Evolutionary conservation across 176 grass and related monocot genomes (phyloP).

Genomic region (Luzula sylvatica): DNA sequence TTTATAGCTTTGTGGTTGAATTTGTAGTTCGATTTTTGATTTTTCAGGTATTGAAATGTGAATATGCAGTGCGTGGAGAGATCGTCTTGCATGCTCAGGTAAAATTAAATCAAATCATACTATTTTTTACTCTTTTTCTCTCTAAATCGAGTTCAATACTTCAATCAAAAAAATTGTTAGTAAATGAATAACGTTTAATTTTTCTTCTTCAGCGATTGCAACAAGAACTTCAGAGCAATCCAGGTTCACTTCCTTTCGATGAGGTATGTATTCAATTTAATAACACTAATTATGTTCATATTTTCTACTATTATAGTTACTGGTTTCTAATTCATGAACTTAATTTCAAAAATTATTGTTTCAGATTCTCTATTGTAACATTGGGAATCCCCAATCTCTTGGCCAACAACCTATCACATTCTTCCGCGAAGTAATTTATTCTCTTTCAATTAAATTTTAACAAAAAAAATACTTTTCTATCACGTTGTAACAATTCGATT

Average conservation of each 20-base stretch:
- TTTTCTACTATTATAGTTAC: conserved; percentile 10
- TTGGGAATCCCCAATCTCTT: conserved; percentile 98
- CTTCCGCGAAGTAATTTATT: conserved; percentile 69
- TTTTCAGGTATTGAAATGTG: conserved; percentile 74
- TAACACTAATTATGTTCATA: background rate
- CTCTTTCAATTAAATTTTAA: no score
- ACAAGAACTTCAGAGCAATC: conserved; percentile 61
- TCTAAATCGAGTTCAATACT: background rate
- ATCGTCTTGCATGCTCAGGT: conserved; percentile 94
- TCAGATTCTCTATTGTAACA: conserved; percentile 92
- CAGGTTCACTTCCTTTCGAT: conserved; percentile 82
- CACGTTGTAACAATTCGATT: background rate
- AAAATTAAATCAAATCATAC: conserved; percentile 1
- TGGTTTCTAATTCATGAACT: background rate
- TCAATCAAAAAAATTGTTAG: conserved; percentile 2
- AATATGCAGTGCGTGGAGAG: conserved; percentile 94
- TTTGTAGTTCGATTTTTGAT: background rate
- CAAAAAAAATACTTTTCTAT: background rate
- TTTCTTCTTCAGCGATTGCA: conserved; percentile 63
- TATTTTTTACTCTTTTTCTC: conserved; percentile 4
- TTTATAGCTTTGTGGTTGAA: background rate
- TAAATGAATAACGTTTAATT: conserved; percentile 13
- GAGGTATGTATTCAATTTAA: conserved; percentile 32
- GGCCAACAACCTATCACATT: conserved; percentile 87
- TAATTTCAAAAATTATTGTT: conserved; percentile 11